These are phyloP conservation scores for Quercus rubra DNA, from an alignment of 306 rosid species.

Conservation along the genomic window DNA sequence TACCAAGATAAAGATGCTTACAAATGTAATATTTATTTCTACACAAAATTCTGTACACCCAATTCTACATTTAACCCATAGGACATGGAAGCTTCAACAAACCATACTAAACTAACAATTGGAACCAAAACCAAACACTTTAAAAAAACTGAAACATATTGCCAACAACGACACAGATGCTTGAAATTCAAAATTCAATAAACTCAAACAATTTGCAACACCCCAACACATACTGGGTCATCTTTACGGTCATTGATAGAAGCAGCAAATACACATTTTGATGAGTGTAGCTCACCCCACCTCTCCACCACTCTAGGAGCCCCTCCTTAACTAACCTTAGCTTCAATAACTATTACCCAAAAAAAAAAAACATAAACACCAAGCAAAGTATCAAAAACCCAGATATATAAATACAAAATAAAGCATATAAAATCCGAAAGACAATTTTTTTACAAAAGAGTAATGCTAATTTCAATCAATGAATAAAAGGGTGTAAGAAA, in stretches of 20 bases:
- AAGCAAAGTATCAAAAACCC: background rate
- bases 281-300: conserved; percentile 76
- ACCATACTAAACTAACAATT: too few species aligned
- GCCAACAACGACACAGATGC: too few species aligned
- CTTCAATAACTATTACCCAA: conserved; percentile 55
- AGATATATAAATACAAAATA: too few species aligned
- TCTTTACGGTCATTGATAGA: conserved; percentile 51
- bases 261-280: conserved; percentile 53
- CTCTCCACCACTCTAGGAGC: conserved; percentile 60
- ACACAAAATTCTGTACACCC: background rate
- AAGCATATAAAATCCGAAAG: background rate
- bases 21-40: background rate
- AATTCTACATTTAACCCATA: background rate
- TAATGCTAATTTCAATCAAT: background rate
- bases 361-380: too few species aligned
- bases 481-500: background rate
- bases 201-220: background rate
- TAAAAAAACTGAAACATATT: too few species aligned
- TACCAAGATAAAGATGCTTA: too few species aligned
- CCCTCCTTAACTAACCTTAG: conserved; percentile 49
- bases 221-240: conserved; percentile 52
- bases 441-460: background rate
- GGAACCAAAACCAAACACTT: too few species aligned
- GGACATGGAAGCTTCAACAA: background rate
- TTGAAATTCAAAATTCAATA: background rate